Conservation (phyloP, 2,329 filamentous ascomycete genomes). For the Colletotrichum siamense region DNA sequence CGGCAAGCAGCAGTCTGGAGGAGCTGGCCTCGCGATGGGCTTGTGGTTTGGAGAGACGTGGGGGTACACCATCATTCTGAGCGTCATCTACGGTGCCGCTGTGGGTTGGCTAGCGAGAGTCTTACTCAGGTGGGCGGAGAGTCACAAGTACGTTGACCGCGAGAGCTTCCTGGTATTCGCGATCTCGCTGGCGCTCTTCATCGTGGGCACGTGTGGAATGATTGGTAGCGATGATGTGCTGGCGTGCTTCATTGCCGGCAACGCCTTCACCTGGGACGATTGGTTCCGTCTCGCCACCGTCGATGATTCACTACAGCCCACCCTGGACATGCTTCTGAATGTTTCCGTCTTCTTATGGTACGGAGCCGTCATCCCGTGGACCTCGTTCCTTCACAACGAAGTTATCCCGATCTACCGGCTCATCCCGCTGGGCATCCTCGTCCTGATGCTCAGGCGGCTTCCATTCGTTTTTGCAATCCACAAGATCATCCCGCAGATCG, state of each 20-base stretch:
- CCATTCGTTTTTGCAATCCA: slow-evolving; percentile 79
- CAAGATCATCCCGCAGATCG: slow-evolving; percentile 79
- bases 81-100: slow-evolving; percentile 75
- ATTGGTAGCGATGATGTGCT: slow-evolving; percentile 89
- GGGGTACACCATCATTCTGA: slow-evolving; percentile 82
- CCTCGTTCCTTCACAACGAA: slow-evolving; percentile 66
- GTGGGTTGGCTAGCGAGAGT: slow-evolving; percentile 86
- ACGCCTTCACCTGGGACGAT: slow-evolving; percentile 90
- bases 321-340: slow-evolving; percentile 94
- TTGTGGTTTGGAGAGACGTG: slow-evolving; percentile 87
- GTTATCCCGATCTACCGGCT: slow-evolving; percentile 79
- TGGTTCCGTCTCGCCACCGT: slow-evolving; percentile 90
- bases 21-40: slow-evolving; percentile 70
- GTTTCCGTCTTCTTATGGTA: slow-evolving; percentile 91
- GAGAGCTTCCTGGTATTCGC: slow-evolving; percentile 90
- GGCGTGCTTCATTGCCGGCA: slow-evolving; percentile 91
- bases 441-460: slow-evolving; percentile 78
- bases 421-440: slow-evolving; percentile 73
- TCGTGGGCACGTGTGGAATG: slow-evolving; percentile 85
- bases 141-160: slow-evolving; percentile 80
- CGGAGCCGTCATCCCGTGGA: slow-evolving; percentile 85
- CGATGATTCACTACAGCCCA: slow-evolving; percentile 92
- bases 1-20: slow-evolving; percentile 60
- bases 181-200: slow-evolving; percentile 84
- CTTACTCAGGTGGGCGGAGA: slow-evolving; percentile 83